Evolutionary conservation across 805 yeast species (phyloP).

Genomic region (Wickerhamomyces strasburgensis): DNA sequence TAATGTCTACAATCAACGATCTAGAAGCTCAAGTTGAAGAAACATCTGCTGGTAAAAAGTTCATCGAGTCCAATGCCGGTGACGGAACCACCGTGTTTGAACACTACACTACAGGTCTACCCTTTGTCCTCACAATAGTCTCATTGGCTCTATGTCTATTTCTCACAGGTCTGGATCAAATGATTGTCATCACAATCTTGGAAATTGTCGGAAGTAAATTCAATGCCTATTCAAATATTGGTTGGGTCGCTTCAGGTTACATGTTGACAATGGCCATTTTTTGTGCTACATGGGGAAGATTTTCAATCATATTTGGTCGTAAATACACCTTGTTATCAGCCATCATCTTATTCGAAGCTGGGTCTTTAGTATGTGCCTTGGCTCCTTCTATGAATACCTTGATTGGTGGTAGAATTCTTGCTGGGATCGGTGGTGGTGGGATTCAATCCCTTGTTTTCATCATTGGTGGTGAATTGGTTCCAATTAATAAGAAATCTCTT

Average conservation of each 20-base stretch:
- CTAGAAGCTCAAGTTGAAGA: neutral
- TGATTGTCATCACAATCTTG: slow-evolving; percentile 47
- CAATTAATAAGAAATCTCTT: slow-evolving; percentile 23
- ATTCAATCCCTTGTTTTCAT: slow-evolving; percentile 51
- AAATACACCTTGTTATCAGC: slow-evolving; percentile 44
- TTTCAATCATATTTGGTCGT: slow-evolving; percentile 53
- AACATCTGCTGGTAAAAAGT: no score
- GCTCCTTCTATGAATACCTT: slow-evolving; percentile 51
- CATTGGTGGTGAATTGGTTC: slow-evolving; percentile 47
- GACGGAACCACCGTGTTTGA: slow-evolving; percentile 15
- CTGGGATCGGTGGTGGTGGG: slow-evolving; percentile 70
- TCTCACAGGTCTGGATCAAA: slow-evolving; percentile 48
- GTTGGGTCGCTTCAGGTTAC: slow-evolving; percentile 56
- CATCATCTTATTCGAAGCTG: slow-evolving; percentile 22
- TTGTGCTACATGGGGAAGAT: slow-evolving; percentile 50
- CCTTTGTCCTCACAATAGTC: slow-evolving; percentile 13
- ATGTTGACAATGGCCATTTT: slow-evolving; percentile 47
- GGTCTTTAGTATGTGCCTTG: slow-evolving; percentile 54
- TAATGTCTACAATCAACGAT: no score
- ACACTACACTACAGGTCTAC: slow-evolving; percentile 9
- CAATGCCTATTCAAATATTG: slow-evolving; percentile 42
- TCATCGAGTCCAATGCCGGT: slow-evolving; percentile 17
- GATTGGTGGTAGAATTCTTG: slow-evolving; percentile 64
- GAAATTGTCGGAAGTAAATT: slow-evolving; percentile 45
- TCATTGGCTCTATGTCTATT: slow-evolving; percentile 26